Base-by-base conservation (phyloP, 768 basidiomycete species). In the Pleurotus ostreatus region DNA sequence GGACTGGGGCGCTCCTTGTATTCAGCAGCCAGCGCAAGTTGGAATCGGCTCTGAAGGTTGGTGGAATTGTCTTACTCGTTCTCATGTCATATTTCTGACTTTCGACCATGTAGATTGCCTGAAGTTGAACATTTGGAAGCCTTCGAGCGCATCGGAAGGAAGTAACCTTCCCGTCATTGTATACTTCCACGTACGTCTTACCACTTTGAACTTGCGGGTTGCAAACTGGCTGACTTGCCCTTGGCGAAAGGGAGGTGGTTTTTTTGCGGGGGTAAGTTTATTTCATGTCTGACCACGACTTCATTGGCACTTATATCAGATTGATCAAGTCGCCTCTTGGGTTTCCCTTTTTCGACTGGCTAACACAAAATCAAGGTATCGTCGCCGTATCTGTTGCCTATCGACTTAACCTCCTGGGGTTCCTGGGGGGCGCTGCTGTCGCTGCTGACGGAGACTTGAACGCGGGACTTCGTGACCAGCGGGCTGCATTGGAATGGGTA, bases 331-430 rank as follows among this genome's bases (percentile, higher is more conserved):
- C 76, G 12, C 72, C 77, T 6, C 73, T 75, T 66, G 77, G 76
- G 5, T 79, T 78, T 57, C 78, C 78, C 0, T 61, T 78, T 59
- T 73, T 77, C 55, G 73, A 78, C 55, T 77, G 77, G 79, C 76
- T 80, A 2, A 68, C 71, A 3, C 74, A 76, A 58, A 64, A 74
- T 55, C 65, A 63, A 0, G 65, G 69, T 2, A 63, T 77, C 23
- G 60, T 74, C 5, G 69, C 59, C 7, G 74, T 74, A 6, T 70
- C 69, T 20, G 63, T 74, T 41, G 64, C 66, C 1, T 72, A 72
- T 53, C 69, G 69, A 5, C 46, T 70, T 9, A 66, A 63, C 43
- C 26, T 70, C 5, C 63, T 66, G 11, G 71, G 66, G 1, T 76
- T 69, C 57, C 65, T 70, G 38, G 68, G 69, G 23, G 66, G 70